Percentiles rank a stretch among this genome's conserved stretches.
phyloP scores from a whole-genome alignment of 306 rosid species.

The Trifolium pratense region DNA sequence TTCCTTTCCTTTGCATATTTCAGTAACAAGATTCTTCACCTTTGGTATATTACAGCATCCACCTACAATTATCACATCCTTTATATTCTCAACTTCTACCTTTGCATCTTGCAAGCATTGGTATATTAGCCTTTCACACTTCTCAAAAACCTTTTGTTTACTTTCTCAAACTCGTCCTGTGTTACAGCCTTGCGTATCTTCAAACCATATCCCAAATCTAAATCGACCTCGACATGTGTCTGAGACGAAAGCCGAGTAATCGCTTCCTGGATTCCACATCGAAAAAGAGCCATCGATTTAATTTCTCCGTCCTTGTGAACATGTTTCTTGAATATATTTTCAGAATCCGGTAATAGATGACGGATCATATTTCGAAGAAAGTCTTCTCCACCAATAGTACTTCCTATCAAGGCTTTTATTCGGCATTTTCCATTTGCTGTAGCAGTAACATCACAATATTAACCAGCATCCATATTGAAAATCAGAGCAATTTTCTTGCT shows the following conservation, averaged over 20 bases:
- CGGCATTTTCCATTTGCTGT: slow-evolving; percentile 86
- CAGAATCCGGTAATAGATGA: slow-evolving; percentile 64
- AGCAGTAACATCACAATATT: slow-evolving; percentile 79
- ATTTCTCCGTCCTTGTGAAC: slow-evolving; percentile 57
- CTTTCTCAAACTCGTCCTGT: slow-evolving; percentile 73
- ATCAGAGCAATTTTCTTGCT: slow-evolving; percentile 34
- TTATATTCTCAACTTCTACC: slow-evolving; percentile 58
- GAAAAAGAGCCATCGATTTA: slow-evolving; percentile 60
- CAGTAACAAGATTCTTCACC: slow-evolving; percentile 19
- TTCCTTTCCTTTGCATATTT: slow-evolving; percentile 50
- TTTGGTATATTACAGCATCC: slow-evolving; percentile 84
- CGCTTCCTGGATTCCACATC: slow-evolving; percentile 75
- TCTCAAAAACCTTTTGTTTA: slow-evolving; percentile 43
- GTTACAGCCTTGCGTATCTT: slow-evolving; percentile 58
- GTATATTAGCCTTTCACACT: slow-evolving; percentile 51
- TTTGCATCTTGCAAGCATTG: slow-evolving; percentile 76
- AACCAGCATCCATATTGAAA: slow-evolving; percentile 94
- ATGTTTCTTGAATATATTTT: slow-evolving; percentile 46
- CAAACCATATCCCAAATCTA: slow-evolving; percentile 37
- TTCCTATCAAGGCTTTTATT: slow-evolving; percentile 61
- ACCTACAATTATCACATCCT: slow-evolving; percentile 72
- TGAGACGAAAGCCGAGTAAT: slow-evolving; percentile 71
- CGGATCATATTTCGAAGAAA: slow-evolving; percentile 71
- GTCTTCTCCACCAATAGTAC: background rate
- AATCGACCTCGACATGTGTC: slow-evolving; percentile 54